These are phyloP conservation scores for Myochromella boudieri DNA, from an alignment of 768 basidiomycete genomes.

Conservation along the genomic window DNA sequence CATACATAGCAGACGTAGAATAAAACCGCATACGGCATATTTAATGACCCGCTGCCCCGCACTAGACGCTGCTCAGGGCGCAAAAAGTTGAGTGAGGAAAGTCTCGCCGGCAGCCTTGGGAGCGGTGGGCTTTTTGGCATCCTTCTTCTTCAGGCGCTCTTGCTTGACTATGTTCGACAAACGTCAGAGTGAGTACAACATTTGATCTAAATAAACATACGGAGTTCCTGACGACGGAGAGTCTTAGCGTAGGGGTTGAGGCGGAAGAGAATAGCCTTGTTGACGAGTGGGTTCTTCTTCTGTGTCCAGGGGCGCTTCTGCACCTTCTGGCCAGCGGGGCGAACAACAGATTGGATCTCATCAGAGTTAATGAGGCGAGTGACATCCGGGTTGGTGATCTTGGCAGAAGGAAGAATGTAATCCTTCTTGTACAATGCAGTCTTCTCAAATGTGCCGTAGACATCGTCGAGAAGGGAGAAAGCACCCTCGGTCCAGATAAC, in stretches of 20 bases:
- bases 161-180: constrained; percentile 61
- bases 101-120: constrained; percentile 68
- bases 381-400: constrained; percentile 96
- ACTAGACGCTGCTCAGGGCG: constrained; percentile 71
- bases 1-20: too few species aligned
- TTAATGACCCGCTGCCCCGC: too few species aligned
- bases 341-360: constrained; percentile 96
- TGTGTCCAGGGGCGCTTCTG: constrained; percentile 97
- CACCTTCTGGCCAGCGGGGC: constrained; percentile 79
- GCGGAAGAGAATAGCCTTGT: constrained; percentile 93
- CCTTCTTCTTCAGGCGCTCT: constrained; percentile 68
- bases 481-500: constrained; percentile 99
- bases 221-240: constrained; percentile 82
- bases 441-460: constrained; percentile 95
- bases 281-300: constrained; percentile 97
- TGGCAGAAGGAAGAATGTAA: constrained; percentile 89
- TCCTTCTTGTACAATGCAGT: constrained; percentile 85
- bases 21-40: too few species aligned
- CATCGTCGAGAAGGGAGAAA: constrained; percentile 88
- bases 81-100: constrained; percentile 83
- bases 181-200: constrained; percentile 7
- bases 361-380: constrained; percentile 97
- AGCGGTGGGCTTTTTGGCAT: constrained; percentile 63
- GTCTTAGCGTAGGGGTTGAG: constrained; percentile 99
- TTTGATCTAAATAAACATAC: constrained; percentile 46